Evolutionary conservation across 106 monocot species (phyloP).

Genomic region (Allium cepa): DNA sequence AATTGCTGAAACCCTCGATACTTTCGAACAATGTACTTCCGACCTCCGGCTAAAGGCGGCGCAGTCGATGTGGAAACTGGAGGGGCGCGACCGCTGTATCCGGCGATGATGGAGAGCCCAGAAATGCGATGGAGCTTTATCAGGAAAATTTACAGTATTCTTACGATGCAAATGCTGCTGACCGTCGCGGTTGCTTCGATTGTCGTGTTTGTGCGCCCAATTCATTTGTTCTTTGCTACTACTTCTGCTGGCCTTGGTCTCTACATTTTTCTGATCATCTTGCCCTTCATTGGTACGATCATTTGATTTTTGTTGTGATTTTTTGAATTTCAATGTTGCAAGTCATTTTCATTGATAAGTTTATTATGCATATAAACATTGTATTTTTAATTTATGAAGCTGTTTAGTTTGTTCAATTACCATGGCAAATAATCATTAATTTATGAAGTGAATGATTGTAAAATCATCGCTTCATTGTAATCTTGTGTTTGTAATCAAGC

Average conservation of each 20-base stretch:
- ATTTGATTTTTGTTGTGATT: background rate
- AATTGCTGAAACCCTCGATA: background rate
- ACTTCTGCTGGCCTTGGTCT: constrained; percentile 34
- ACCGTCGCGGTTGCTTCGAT: constrained; percentile 45
- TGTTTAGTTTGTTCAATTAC: too few species aligned
- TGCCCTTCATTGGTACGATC: constrained; percentile 37
- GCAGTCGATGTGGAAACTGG: constrained; percentile 35
- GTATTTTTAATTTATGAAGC: too few species aligned
- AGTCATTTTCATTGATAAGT: background rate
- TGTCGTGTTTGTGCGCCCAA: constrained; percentile 37
- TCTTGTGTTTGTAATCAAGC: too few species aligned
- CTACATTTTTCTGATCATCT: constrained; percentile 44
- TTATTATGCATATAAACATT: background rate
- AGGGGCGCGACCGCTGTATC: constrained; percentile 36
- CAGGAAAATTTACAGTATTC: constrained; percentile 53
- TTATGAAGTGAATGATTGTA: too few species aligned
- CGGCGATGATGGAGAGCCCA: constrained; percentile 66
- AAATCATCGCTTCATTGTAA: too few species aligned
- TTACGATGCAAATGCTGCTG: constrained; percentile 40
- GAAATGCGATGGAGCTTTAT: constrained; percentile 61
- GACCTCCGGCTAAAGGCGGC: constrained; percentile 21
- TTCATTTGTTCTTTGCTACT: constrained; percentile 37
- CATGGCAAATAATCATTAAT: too few species aligned
- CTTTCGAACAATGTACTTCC: constrained; percentile 1
- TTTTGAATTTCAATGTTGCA: background rate